Base-by-base conservation (phyloP, 129 eudicot genomes). In the Helianthus annuus region DNA sequence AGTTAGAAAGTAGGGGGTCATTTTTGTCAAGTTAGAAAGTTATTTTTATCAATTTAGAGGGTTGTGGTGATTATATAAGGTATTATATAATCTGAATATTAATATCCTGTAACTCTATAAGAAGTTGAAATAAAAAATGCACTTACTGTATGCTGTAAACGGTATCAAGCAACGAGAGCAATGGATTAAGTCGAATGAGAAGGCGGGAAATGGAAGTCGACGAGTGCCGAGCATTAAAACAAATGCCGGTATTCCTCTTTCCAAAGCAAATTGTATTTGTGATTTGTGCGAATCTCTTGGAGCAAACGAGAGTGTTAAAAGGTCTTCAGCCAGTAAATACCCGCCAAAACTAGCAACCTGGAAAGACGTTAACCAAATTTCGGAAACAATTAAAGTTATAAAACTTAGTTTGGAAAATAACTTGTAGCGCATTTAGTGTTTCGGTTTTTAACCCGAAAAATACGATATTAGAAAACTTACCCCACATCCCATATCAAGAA, bases 281-380 rank as follows among this genome's bases (percentile, higher is more conserved):
- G 98, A 74, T 67, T 93, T 93, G 80, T 93, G 98, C 59, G 98
- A 93, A 84, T 93, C 98, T 80, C 98, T 83, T 73, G 98, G 98
- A 78, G 98, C 98, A 82, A 93, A 93, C 34, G 98, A 92, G 59
- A 92, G 88, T 3, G 98, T 71, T 78, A 85, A 77, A 67, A 93
- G 86, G 68, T 81, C 96, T 80, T 93, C 95, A 46, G 87, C 67
- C 10, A 93, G 87, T 57, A 93, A 79, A 71, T 81, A 89, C 40
- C 98, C 98, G 59, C 98, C 98, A 81, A 93, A 93, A 85, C 98
- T 93, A 59, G 98, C 98, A 75, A 93, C 98, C 98, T 93, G 82
- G 53, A 85, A 61, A 29, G 54, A 38, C 5, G 55, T 69, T 38
- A 24, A 64, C 22, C 59, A 45, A 66, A 67, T 48, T 45, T 64